These are phyloP conservation scores for Lactuca sativa DNA, from an alignment of 129 eudicot species.

Conservation along the genomic window DNA sequence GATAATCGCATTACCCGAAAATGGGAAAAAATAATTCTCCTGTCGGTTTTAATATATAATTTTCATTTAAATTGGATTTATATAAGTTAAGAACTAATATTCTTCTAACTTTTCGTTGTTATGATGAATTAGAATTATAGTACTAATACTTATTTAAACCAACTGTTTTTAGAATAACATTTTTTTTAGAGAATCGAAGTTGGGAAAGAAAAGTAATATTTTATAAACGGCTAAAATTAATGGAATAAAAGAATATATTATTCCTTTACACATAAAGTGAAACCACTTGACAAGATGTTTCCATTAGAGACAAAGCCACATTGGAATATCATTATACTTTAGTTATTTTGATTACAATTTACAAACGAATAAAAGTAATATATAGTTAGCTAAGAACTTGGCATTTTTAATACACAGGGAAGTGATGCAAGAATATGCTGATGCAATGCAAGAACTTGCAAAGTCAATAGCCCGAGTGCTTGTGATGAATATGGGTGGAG, in stretches of 20 bases:
- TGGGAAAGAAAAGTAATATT: conserved; percentile 10
- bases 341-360: neutral
- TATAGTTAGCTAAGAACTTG: neutral
- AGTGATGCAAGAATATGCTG: conserved; percentile 68
- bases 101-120: neutral
- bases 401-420: conserved; percentile 33
- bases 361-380: neutral
- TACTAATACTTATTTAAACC: conserved; percentile 9
- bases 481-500: conserved; percentile 46
- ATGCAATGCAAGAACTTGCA: conserved; percentile 65
- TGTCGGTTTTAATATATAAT: conserved; percentile 23
- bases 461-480: conserved; percentile 41
- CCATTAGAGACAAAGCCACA: conserved; percentile 17
- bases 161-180: conserved; percentile 13
- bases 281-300: conserved; percentile 30
- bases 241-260: conserved; percentile 29
- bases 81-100: conserved; percentile 26
- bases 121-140: neutral
- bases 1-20: conserved; percentile 21
- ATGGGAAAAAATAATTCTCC: conserved; percentile 23
- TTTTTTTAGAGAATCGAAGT: conserved; percentile 18
- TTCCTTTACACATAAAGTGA: conserved; percentile 5
- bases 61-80: conserved; percentile 2
- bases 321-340: conserved; percentile 14
- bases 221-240: conserved; percentile 34